A percentile compares a stretch with the other conserved stretches of the same genome.
phyloP scores from a whole-genome alignment of 139 green algal species.

The Astrephomene gubernaculifera region DNA sequence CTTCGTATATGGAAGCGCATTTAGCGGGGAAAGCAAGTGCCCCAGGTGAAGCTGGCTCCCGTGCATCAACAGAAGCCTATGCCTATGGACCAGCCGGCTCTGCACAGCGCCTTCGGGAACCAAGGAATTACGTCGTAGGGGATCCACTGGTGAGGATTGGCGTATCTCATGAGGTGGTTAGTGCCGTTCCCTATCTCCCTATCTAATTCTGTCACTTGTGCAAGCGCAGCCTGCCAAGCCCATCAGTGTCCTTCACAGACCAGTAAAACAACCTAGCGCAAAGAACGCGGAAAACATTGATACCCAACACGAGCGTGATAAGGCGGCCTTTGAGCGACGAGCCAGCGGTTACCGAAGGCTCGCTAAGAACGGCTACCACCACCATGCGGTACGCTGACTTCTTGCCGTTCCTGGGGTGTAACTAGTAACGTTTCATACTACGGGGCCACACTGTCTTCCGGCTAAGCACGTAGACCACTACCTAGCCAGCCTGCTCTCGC shows the following conservation, averaged over 20 bases:
- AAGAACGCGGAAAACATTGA: slow-evolving; percentile 51
- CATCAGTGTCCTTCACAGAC: slow-evolving; percentile 37
- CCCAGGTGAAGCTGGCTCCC: neutral
- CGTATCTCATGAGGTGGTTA: too few relatives aligned
- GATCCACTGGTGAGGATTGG: slow-evolving; percentile 27
- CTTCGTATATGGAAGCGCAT: slow-evolving; percentile 28
- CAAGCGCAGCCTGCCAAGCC: slow-evolving; percentile 34
- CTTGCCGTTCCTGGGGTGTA: too few relatives aligned
- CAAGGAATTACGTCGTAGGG: slow-evolving; percentile 9
- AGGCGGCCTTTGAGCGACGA: slow-evolving; percentile 27
- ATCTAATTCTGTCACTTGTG: neutral
- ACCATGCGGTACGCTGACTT: slow-evolving; percentile 32
- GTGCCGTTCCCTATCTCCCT: too few relatives aligned
- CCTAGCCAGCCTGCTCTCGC: too few relatives aligned
- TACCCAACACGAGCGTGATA: slow-evolving; percentile 39
- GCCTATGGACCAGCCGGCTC: neutral
- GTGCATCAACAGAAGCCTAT: neutral
- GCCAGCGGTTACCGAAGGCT: slow-evolving; percentile 16
- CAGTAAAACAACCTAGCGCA: neutral
- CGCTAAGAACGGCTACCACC: slow-evolving; percentile 2
- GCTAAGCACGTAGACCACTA: too few relatives aligned
- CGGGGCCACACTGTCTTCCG: too few relatives aligned
- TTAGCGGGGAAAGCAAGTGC: slow-evolving; percentile 1
- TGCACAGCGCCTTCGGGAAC: neutral
- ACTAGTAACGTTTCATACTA: too few relatives aligned